A percentile compares a stretch with the other conserved stretches of the same genome.
Evolutionary conservation across 2,329 filamentous ascomycete species (phyloP).

Genomic region (Epichloe gansuensis): DNA sequence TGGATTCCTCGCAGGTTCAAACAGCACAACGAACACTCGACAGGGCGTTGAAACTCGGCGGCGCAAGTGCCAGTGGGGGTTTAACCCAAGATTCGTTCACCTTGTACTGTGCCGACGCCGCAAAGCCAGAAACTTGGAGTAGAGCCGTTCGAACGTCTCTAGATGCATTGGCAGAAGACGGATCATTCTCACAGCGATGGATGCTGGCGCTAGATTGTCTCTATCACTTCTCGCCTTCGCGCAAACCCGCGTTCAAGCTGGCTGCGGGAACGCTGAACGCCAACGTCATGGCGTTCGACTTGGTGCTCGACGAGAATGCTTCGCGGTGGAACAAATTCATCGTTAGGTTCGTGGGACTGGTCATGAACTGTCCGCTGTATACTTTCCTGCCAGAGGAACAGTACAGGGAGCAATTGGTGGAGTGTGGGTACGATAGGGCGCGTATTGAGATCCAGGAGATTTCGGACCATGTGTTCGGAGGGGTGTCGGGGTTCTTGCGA

Average conservation of each 20-base stretch:
- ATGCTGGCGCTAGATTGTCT: constrained; percentile 42
- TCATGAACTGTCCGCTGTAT: constrained; percentile 33
- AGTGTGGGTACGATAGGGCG: constrained; percentile 32
- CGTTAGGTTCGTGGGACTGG: constrained; percentile 28
- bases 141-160: constrained; percentile 13
- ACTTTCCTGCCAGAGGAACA: constrained; percentile 34
- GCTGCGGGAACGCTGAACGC: constrained; percentile 29
- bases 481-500: constrained; percentile 31
- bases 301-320: constrained; percentile 27
- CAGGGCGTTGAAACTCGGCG: constrained; percentile 11
- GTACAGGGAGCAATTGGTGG: constrained; percentile 32
- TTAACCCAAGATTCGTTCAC: constrained; percentile 11
- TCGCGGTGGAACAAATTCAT: constrained; percentile 17
- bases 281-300: constrained; percentile 42
- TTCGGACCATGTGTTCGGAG: constrained; percentile 38
- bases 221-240: constrained; percentile 43
- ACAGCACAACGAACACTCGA: constrained; percentile 20
- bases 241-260: constrained; percentile 31
- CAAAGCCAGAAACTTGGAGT: constrained; percentile 30
- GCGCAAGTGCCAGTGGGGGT: not conserved
- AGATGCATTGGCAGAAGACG: constrained; percentile 13
- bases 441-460: constrained; percentile 35
- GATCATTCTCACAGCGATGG: constrained; percentile 26
- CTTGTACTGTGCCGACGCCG: constrained; percentile 38
- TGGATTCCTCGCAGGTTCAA: constrained; percentile 32